phyloP scores from a whole-genome alignment of 2,329 filamentous ascomycete genomes.

The Arthrobotrys sphaeroides region DNA sequence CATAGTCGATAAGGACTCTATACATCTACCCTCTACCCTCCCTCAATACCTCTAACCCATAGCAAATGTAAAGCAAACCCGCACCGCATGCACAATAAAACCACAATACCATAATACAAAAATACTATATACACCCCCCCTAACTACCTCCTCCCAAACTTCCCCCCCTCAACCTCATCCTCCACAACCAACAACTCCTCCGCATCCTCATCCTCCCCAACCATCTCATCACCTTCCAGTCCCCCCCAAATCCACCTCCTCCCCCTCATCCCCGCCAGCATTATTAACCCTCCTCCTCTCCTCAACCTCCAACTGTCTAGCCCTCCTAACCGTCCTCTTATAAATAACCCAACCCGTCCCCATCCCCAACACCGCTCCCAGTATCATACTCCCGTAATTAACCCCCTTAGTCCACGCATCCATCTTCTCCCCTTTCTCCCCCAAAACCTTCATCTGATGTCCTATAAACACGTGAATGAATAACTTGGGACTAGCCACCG shows the following conservation, averaged over 20 bases:
- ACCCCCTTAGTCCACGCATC: constrained; percentile 77
- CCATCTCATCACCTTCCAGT: constrained; percentile 52
- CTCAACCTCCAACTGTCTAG: constrained; percentile 55
- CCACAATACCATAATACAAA: neutral
- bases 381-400: constrained; percentile 81
- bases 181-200: constrained; percentile 55
- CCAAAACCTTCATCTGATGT: constrained; percentile 79
- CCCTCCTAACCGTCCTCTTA: constrained; percentile 57
- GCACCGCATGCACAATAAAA: neutral
- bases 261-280: neutral
- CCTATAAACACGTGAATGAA: constrained; percentile 94
- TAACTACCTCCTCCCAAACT: neutral
- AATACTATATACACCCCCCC: neutral
- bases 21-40: too few species aligned
- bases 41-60: too few species aligned
- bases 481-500: constrained; percentile 83
- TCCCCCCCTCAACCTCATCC: constrained; percentile 26
- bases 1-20: too few species aligned
- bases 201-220: constrained; percentile 55
- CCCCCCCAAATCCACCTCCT: constrained; percentile 14
- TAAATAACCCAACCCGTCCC: constrained; percentile 88
- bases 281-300: constrained; percentile 52
- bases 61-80: too few species aligned
- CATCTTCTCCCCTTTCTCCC: constrained; percentile 84
- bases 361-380: constrained; percentile 71